Conservation (phyloP, 768 basidiomycete species). For the Tricholoma flavovirens region DNA sequence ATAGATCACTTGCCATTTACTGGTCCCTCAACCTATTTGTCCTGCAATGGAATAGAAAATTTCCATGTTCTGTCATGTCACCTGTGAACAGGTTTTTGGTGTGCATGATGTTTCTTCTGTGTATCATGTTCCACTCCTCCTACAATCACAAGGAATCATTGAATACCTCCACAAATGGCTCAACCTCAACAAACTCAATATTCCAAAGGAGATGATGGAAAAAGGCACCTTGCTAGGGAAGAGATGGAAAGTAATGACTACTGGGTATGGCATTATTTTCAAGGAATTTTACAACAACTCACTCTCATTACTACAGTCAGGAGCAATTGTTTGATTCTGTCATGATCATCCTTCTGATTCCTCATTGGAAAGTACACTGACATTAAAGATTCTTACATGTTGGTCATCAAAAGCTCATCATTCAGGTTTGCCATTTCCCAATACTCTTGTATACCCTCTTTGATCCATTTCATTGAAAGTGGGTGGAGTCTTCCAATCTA, state of each 20-base stretch:
- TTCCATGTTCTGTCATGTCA: conserved; percentile 98
- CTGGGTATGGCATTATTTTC: conserved; percentile 47
- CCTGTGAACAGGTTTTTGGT: conserved; percentile 83
- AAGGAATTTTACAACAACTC: not conserved
- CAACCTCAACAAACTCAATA: conserved; percentile 56
- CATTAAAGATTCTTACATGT: conserved; percentile 97
- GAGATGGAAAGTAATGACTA: conserved; percentile 81
- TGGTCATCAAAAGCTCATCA: conserved; percentile 80
- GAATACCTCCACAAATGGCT: conserved; percentile 77
- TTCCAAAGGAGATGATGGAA: conserved; percentile 50
- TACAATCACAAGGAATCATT: conserved; percentile 90
- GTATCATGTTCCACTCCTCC: conserved; percentile 92
- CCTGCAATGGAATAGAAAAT: conserved; percentile 90
- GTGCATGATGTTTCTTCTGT: conserved; percentile 96
- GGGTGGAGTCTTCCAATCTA: conserved; percentile 94
- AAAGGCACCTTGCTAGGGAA: conserved; percentile 61
- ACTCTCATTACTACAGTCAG: conserved; percentile 48
- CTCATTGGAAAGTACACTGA: conserved; percentile 99
- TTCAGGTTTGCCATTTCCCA: conserved; percentile 52
- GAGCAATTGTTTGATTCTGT: conserved; percentile 89
- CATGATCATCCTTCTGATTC: conserved; percentile 77
- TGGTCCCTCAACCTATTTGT: conserved; percentile 76
- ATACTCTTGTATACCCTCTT: not conserved
- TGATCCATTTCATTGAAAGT: conserved; percentile 38
- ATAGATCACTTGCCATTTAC: conserved; percentile 89